Conservation (phyloP, 2,329 filamentous ascomycete genomes). For the Ophiostoma australiae region DNA sequence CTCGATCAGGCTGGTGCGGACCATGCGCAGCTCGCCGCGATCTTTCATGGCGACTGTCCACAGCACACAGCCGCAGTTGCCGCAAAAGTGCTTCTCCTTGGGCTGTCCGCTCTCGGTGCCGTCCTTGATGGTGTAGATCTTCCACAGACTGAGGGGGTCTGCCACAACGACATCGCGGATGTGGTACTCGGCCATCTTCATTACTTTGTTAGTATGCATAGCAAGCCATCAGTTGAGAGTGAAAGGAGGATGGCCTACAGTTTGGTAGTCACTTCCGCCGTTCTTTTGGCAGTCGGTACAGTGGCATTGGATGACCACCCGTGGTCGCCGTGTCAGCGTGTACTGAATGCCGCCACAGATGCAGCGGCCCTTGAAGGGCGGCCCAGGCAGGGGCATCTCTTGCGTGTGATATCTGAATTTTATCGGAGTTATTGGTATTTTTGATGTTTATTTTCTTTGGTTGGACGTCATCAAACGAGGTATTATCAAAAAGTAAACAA, state of each 20-base stretch:
- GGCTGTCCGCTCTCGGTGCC: slow-evolving; percentile 28
- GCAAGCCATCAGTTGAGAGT: too few relatives aligned
- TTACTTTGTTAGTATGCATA: neutral
- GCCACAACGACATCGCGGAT: slow-evolving; percentile 27
- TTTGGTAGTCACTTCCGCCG: slow-evolving; percentile 26
- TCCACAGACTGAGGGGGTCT: slow-evolving; percentile 26
- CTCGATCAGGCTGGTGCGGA: slow-evolving; percentile 28
- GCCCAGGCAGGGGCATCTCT: slow-evolving; percentile 12
- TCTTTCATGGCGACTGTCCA: slow-evolving; percentile 28
- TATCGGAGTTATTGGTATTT: too few relatives aligned
- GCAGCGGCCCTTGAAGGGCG: slow-evolving; percentile 25
- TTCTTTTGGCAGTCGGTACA: slow-evolving; percentile 28
- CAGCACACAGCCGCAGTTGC: slow-evolving; percentile 28
- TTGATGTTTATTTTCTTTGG: neutral
- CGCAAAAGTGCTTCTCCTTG: slow-evolving; percentile 29
- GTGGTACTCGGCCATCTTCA: slow-evolving; percentile 27
- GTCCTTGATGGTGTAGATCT: slow-evolving; percentile 27
- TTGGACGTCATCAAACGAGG: too few relatives aligned
- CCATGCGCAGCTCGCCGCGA: slow-evolving; percentile 26
- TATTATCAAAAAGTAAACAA: neutral
- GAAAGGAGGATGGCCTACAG: slow-evolving; percentile 18
- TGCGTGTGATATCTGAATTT: neutral
- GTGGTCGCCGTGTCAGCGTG: slow-evolving; percentile 26
- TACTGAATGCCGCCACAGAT: slow-evolving; percentile 29
- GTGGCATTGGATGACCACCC: slow-evolving; percentile 27